Evolutionary conservation across 2,329 filamentous ascomycete species (phyloP), one percentile per base, ranked within the genome.

Genomic region (Monosporascus sp.): DNA sequence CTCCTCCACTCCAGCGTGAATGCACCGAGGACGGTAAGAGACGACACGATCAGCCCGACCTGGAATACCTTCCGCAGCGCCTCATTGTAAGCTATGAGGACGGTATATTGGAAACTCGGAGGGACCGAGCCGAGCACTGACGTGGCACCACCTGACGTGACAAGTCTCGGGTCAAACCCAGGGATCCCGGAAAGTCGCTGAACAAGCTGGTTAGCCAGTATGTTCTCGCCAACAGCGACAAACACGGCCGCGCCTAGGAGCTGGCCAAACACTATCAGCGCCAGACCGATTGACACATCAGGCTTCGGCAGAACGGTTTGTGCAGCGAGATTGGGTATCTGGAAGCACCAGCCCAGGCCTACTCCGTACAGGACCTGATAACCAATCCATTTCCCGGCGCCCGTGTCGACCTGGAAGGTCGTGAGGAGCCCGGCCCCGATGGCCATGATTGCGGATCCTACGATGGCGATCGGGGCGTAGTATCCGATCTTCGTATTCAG

Each of bases 331-430:
- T 63, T 50, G 6, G 65, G 59, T 38, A 62, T 59, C 49, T 66
- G 64, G 31, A 59, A 52, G n/a, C 64, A 63, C 31, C 60, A 50
- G n/a, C 67, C 66, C 11, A 60, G 50, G 17, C 67, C 65, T 24
- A 67, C 41, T 27, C 67, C 65, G 35, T 60, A 58, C 15, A 68
- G 39, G 39, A 65, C 53, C 50, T 67, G 66, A 45, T 65, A 68
- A 68, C 66, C 65, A 18, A 67, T 63, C 63, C 64, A 68, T 6
- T 58, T 48, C 4, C 52, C 48, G 15, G 53, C 51, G 5, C 41
- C 49, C 7, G 54, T 61, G 27, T 47, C 15, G 11, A 52, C 50
- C 1, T 46, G 48, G 37, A 66, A 58, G 9, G 65, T 67, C 2
- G 60, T 53, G 7, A 68, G 48, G 8, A 68, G 58, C 22, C 65